Percentiles rank a stretch among this genome's conserved stretches.
These are phyloP conservation scores for Coemansia interrupta DNA, from an alignment of 192 early-diverging fungal species.

Conservation along the genomic window DNA sequence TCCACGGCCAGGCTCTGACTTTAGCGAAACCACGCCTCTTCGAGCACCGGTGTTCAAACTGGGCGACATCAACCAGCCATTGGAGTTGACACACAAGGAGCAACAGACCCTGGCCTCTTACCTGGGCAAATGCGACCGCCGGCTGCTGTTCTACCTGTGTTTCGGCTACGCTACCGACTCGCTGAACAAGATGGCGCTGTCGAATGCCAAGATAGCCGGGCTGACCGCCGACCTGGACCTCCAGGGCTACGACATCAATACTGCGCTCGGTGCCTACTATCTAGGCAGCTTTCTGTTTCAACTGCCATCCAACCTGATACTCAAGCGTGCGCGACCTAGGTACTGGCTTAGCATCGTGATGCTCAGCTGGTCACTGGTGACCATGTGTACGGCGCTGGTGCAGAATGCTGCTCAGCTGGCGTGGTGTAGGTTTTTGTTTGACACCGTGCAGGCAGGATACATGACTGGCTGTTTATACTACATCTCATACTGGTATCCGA, in stretches of 20 bases:
- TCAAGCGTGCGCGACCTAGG: slow-evolving; percentile 30
- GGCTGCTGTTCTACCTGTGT: slow-evolving; percentile 36
- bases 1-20: not conserved
- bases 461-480: slow-evolving; percentile 47
- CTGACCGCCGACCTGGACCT: slow-evolving; percentile 27
- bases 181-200: slow-evolving; percentile 47
- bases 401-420: slow-evolving; percentile 14
- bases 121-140: slow-evolving; percentile 44
- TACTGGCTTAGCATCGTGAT: slow-evolving; percentile 39
- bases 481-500: slow-evolving; percentile 51
- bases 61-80: slow-evolving; percentile 20
- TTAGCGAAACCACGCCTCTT: not conserved
- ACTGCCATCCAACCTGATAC: slow-evolving; percentile 42
- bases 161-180: slow-evolving; percentile 40
- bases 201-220: slow-evolving; percentile 43
- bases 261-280: slow-evolving; percentile 40
- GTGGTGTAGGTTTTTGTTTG: slow-evolving; percentile 33
- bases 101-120: slow-evolving; percentile 18
- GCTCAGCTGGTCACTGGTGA: slow-evolving; percentile 36
- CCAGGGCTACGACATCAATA: slow-evolving; percentile 30
- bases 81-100: slow-evolving; percentile 24
- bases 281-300: slow-evolving; percentile 46
- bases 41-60: not conserved
- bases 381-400: slow-evolving; percentile 24
- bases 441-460: slow-evolving; percentile 46